Evolutionary conservation across 495 filamentous ascomycete species (phyloP), one percentile per base, ranked within the genome.

Genomic region (Bombardia bombarda): DNA sequence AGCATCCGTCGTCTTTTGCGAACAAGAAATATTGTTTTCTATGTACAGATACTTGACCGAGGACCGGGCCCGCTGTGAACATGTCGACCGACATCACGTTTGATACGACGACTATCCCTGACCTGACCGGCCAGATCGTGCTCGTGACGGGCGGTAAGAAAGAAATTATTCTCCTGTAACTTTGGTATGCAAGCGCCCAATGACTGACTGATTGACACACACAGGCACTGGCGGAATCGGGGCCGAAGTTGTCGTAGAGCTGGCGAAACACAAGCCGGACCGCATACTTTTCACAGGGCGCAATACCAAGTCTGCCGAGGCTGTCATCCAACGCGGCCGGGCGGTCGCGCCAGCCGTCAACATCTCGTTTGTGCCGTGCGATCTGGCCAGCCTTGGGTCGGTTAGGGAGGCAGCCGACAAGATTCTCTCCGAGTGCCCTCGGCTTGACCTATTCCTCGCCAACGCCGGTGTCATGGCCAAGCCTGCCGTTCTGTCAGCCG

Each of bases 391-490:
- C 7, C 36, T 66, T 0, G 46, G 20, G 5, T 58, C 53, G 4
- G 56, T 65, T n/a, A 42, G 51, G 2, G 24, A 35, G 4, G 54
- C 52, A 0, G 62, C 57, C 1, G 24, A 50, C 2, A 31, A 8
- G 2, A 38, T 57, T 4, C 43, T 51, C 10, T n/a, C 23, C 0
- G 37, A 49, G 20, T 43, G 42, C 17, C 40, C 48, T 21, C 65
- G 69, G 3, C 62, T 75, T 17, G 70, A 74, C 48, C 43, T 70
- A n/a, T 41, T 65, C 14, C 55, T 70, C 49, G 45, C 40, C 58
- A 87, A 87, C 52, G 84, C 84, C 3, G 83, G 84, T 23, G 72
- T 85, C 43, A 82, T 86, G 79, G 74, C 66, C 7, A 49, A 68
- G 8, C 70, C 78, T 2, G 57, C 62, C 1, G 58, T 58, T 0